Base-by-base conservation (phyloP, 495 filamentous ascomycete genomes). In the Podospora sp. region DNA sequence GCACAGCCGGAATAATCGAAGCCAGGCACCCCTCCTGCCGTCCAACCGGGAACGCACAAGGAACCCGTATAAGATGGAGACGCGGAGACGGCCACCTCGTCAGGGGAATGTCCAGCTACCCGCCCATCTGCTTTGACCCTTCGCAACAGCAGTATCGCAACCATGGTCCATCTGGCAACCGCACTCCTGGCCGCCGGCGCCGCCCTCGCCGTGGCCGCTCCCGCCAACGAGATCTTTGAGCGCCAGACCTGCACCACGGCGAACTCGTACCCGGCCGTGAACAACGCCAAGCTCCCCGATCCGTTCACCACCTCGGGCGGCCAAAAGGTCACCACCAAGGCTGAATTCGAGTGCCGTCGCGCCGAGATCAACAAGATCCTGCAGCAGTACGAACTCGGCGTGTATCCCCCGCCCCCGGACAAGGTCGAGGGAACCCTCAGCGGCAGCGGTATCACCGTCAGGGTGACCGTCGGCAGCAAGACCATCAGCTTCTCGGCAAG, bases 321-420 rank as follows among this genome's bases (percentile, higher is more conserved):
- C 24, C 65, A 33, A 20, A 78, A 78, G 70, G 76, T 87, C n/a
- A 76, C 79, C 1, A 82, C 77, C 66, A 76, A 81, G 72, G 79
- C 75, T n/a, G 79, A 82, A 51, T 87, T 83, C 73, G 72, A 72
- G 56, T 86, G 84, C 77, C 82, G 82, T 26, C 74, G 78, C 65
- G 71, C 77, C 56, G 82, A 86, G 76, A 82, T 86, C 68, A 74
- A 65, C 75, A 80, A 81, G 68, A 79, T 83, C 58, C 65, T 87
- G 21, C 81, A 84, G 69, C 77, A 78, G 64, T 84, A 82, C 72
- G 84, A 86, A 72, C 81, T 86, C 29, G 84, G 84, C 59, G 71
- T 58, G 51, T 78, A 82, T 68, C 84, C 84, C 5, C 72, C 76
- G 11, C 67, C 75, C 3, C 78, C 81, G 0, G 77, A 83, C 73